Evolutionary conservation across 2,329 filamentous ascomycete genomes (phyloP), one percentile per base, ranked within the genome.

Genomic region (Epichloe aotearoae): DNA sequence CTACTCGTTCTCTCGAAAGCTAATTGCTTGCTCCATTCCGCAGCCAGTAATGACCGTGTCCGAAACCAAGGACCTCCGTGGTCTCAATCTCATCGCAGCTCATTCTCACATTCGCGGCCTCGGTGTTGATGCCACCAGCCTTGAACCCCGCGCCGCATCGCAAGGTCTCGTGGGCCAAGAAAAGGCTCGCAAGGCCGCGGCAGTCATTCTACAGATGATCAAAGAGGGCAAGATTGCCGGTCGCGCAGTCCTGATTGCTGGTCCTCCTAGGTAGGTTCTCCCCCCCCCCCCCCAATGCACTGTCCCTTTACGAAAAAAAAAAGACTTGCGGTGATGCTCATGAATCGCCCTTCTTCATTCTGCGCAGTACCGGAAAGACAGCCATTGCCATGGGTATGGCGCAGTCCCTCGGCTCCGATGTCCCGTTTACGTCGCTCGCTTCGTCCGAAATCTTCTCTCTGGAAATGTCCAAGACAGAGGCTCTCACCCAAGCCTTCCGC

Each of bases 381-480:
- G 93, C 93, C 46, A 95, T 98, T 60, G 93, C 93, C 48, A 97
- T 96, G 86, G 93, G 90, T 46, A 96, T 98, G 90, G 86, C 93
- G 38, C 93, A 98, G 67, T 95, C 90, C 33, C 80, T 98, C 49
- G 93, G 91, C 44, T 71, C 89, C 46, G 93, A 98, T 66, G 90
- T 96, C 2, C 93, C 93, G 4, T 98, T 98, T 67, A 98, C 93
- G 20, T 90, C 89, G 71, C 83, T 97, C 56, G 88, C 93, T 42
- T 89, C 90, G 14, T 95, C 90, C 53, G 93, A 98, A 68, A 96
- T 98, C 62, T 98, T 96, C 73, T 96, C 90, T 26, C 80, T 97
- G 63, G 93, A 98, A 70, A 97, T 98, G 91, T 95, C 89, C 61
- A 98, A 98, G 74, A 98, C 93, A 38, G 93, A 98, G 70, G 91